Base-by-base conservation (phyloP, 2,329 filamentous ascomycete species). In the Venturia oleaginea region DNA sequence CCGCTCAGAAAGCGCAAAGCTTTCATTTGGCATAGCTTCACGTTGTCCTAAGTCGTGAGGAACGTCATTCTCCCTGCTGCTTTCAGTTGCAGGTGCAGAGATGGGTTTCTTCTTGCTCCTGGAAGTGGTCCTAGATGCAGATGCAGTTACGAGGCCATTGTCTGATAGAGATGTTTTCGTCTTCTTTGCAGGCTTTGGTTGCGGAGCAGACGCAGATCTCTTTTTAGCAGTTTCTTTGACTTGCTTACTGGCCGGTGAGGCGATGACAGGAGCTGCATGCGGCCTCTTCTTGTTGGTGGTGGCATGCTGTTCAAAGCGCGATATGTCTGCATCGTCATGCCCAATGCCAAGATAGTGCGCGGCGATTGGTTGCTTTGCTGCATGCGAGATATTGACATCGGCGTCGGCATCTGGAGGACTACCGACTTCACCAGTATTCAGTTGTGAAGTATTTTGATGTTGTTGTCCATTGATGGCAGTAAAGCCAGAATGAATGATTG, bases 161-260 rank as follows among this genome's bases (percentile, higher is more conserved):
- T 60, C 57, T 42, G 57, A 24, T 7, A n/a, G n/a, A 42, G 59
- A n/a, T 11, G 4, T 43, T 19, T 42, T 60, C 11, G n/a, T 42
- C 59, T 60, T 60, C 59, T 60, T 60, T 15, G 59, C 59, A 43
- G 59, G 59, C n/a, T 60, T 60, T 34, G 51, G 30, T 15, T 8
- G 34, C 11, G 59, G 37, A 5, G 34, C 34, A 40, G 59, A 27
- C 13, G 32, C 34, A 27, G 59, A 42, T 22, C 59, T 60, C 40
- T 42, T 60, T 43, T 60, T 60, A 27, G 5, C 22, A 8, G 15
- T 27, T 15, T 60, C 17, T 40, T 60, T 40, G 51, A 4, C 24
- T 57, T 57, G 51, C 51, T 57, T 57, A 34, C 19, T 32, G 15
- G 30, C 8, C 24, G 27, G 27, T 13, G 59, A 24, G 24, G 59